Evolutionary conservation across 192 early-diverging fungal genomes (phyloP).

Genomic region (Umbelopsis sp.): DNA sequence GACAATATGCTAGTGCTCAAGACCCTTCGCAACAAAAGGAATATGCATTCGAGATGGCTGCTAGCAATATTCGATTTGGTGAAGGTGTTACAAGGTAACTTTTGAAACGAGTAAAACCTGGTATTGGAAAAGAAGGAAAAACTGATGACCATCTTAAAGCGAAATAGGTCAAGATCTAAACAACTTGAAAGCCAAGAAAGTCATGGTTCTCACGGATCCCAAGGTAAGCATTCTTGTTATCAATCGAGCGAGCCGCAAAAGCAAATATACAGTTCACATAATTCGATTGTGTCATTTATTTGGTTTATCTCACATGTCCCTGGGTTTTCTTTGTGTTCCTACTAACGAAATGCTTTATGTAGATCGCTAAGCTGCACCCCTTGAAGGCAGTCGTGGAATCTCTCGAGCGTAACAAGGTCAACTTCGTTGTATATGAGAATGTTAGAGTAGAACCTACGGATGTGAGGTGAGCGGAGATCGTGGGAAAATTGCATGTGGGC

Average conservation of each 20-base stretch:
- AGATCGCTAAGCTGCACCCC: conserved; percentile 74
- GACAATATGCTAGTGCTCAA: conserved; percentile 39
- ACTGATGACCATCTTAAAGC: conserved; percentile 17
- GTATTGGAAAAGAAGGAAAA: not conserved
- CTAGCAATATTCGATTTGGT: conserved; percentile 87
- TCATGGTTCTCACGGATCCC: conserved; percentile 82
- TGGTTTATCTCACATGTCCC: not conserved
- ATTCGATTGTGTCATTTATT: not conserved
- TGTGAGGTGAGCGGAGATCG: conserved; percentile 33
- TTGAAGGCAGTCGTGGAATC: conserved; percentile 78
- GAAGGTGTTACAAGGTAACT: conserved; percentile 69
- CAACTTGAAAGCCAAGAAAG: conserved; percentile 81
- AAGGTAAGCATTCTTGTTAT: conserved; percentile 48
- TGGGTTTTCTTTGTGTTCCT: not conserved
- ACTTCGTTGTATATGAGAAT: conserved; percentile 73
- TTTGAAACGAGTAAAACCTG: not conserved
- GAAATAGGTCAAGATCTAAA: conserved; percentile 86
- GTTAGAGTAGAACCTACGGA: conserved; percentile 88
- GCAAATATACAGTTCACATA: not conserved
- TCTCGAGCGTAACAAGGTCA: conserved; percentile 66
- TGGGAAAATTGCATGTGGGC: not conserved
- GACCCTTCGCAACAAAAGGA: conserved; percentile 46
- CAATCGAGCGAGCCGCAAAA: no score
- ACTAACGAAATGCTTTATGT: conserved; percentile 3
- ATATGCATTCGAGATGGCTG: conserved; percentile 88